phyloP scores from a whole-genome alignment of 768 basidiomycete species.

The Trametes meyenii region DNA sequence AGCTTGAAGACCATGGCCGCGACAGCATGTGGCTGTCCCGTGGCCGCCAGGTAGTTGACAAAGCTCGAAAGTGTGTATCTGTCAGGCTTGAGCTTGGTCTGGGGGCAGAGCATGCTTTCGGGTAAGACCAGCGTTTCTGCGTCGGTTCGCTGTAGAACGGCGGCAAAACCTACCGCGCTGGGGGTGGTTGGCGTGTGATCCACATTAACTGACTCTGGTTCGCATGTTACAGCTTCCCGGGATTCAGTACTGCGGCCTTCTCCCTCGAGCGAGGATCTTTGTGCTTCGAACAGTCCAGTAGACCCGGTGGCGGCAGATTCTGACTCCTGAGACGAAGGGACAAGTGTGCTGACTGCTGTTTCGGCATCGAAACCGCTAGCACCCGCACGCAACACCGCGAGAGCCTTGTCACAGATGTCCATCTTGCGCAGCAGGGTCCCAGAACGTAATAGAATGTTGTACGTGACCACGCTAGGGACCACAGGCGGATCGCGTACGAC shows the following conservation, averaged over 20 bases:
- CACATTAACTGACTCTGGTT: not conserved
- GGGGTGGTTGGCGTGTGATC: not conserved
- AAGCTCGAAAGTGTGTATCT: slow-evolving; percentile 53
- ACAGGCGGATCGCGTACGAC: slow-evolving; percentile 43
- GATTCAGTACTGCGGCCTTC: no score
- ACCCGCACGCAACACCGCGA: slow-evolving; percentile 37
- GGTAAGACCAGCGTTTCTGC: slow-evolving; percentile 24
- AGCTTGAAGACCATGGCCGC: slow-evolving; percentile 51
- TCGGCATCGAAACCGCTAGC: no score
- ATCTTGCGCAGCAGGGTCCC: slow-evolving; percentile 48
- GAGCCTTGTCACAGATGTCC: slow-evolving; percentile 42
- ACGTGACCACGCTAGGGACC: slow-evolving; percentile 51
- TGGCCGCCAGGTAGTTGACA: slow-evolving; percentile 54
- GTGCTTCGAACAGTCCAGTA: no score
- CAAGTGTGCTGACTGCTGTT: no score
- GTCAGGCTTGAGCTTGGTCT: slow-evolving; percentile 36
- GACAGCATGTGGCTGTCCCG: slow-evolving; percentile 49
- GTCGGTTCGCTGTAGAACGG: slow-evolving; percentile 8
- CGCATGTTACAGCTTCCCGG: no score
- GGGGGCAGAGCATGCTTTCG: not conserved
- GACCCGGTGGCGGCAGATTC: no score
- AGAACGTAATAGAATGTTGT: slow-evolving; percentile 61
- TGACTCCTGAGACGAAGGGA: no score
- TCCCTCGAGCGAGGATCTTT: no score
- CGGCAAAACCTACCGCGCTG: not conserved